A percentile compares a stretch with the other conserved stretches of the same genome.
These are phyloP conservation scores for Panicum miliaceum DNA, from an alignment of 176 grass and related monocot genomes.

Conservation along the genomic window DNA sequence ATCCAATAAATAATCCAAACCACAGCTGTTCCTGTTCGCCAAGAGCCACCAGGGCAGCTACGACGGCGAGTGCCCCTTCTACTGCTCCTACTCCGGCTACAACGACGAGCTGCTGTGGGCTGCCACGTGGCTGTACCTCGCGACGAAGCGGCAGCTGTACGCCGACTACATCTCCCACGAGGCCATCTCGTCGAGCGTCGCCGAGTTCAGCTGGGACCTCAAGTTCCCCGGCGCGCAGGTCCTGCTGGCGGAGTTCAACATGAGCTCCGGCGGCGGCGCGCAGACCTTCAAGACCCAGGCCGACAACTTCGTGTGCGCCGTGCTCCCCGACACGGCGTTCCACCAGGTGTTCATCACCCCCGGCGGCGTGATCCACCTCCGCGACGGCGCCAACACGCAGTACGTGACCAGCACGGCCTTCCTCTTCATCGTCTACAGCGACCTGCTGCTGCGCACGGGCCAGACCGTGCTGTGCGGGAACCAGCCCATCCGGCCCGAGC, in stretches of 20 bases:
- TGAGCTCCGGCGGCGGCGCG: slow-evolving; percentile 56
- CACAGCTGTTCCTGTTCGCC: slow-evolving; percentile 72
- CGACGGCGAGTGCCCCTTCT: slow-evolving; percentile 99
- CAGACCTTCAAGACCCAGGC: slow-evolving; percentile 80
- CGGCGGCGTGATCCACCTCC: slow-evolving; percentile 90
- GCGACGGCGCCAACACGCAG: slow-evolving; percentile 94
- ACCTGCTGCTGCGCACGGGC: slow-evolving; percentile 61
- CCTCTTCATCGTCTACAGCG: slow-evolving; percentile 70
- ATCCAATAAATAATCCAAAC: too few relatives aligned
- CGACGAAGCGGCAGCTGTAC: slow-evolving; percentile 69
- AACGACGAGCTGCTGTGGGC: slow-evolving; percentile 98
- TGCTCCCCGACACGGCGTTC: slow-evolving; percentile 78
- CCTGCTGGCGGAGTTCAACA: slow-evolving; percentile 69
- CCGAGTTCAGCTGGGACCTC: slow-evolving; percentile 99
- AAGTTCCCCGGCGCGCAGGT: slow-evolving; percentile 89
- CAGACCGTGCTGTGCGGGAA: slow-evolving; percentile 71
- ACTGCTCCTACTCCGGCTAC: slow-evolving; percentile 95
- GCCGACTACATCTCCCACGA: slow-evolving; percentile 71
- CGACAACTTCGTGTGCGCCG: slow-evolving; percentile 86
- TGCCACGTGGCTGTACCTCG: slow-evolving; percentile 78
- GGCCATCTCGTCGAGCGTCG: slow-evolving; percentile 77
- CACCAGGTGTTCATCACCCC: slow-evolving; percentile 81
- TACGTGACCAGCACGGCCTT: slow-evolving; percentile 84
- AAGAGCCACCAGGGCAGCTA: slow-evolving; percentile 74
- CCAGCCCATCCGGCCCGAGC: slow-evolving; percentile 42